phyloP scores from a whole-genome alignment of 305 asterid species.

The Fraxinus floribunda region DNA sequence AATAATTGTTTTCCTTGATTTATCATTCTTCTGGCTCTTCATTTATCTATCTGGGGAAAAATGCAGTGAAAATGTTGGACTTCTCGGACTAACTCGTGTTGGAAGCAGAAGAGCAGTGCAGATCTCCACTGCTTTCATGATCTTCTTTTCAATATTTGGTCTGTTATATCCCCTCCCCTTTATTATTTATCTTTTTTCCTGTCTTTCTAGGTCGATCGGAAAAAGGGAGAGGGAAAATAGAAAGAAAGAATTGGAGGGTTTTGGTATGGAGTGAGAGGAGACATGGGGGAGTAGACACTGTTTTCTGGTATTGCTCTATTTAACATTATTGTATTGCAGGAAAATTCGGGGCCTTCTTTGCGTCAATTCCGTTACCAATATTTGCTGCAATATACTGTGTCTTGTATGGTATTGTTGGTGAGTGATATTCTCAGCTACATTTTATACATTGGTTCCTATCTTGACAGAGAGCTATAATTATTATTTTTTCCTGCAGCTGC shows the following conservation, averaged over 20 bases:
- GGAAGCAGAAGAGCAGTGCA: conserved; percentile 99
- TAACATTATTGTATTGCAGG: conserved; percentile 47
- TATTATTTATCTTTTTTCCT: neutral
- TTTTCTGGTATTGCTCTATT: conserved; percentile 8
- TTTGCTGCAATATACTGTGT: conserved; percentile 89
- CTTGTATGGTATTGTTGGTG: conserved; percentile 88
- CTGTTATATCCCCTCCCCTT: conserved; percentile 16
- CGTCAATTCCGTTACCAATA: conserved; percentile 87
- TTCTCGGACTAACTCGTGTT: conserved; percentile 89
- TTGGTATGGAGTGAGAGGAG: neutral
- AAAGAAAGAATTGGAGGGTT: neutral
- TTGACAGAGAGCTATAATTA: neutral
- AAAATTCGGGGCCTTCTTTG: conserved; percentile 93
- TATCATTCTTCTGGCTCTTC: neutral
- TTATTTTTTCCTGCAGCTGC: conserved; percentile 63
- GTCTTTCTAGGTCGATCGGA: neutral
- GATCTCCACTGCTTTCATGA: conserved; percentile 89
- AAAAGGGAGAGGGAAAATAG: neutral
- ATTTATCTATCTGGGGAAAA: neutral
- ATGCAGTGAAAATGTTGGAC: conserved; percentile 94
- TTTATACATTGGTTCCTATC: conserved; percentile 6
- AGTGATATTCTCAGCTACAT: conserved; percentile 27
- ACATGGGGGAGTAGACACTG: neutral
- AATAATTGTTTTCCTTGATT: neutral
- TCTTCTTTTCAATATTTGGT: conserved; percentile 98